These are phyloP conservation scores for Ustanciosporium gigantosporum DNA, from an alignment of 1,284 basidiomycete species.

Conservation along the genomic window DNA sequence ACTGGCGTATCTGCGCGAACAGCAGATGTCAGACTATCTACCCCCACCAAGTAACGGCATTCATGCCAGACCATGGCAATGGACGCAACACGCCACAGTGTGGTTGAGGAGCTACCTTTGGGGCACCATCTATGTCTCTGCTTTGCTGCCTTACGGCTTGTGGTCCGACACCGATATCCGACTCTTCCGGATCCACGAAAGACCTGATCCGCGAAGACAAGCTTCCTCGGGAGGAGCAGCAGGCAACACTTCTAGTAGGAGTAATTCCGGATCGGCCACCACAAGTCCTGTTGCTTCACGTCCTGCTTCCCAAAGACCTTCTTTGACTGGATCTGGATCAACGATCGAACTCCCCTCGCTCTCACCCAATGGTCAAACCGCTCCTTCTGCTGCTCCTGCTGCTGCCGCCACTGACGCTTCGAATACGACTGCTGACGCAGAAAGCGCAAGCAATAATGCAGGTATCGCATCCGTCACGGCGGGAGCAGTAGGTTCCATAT, in stretches of 20 bases:
- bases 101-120: conserved; percentile 57
- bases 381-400: too few species aligned
- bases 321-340: neutral
- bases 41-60: conserved; percentile 6
- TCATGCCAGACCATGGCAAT: conserved; percentile 42
- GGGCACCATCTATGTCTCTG: conserved; percentile 49
- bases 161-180: conserved; percentile 41
- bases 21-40: conserved; percentile 27
- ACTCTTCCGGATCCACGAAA: conserved; percentile 26
- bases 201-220: neutral
- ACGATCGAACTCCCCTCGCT: too few species aligned
- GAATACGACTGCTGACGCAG: too few species aligned
- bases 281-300: neutral
- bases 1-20: conserved; percentile 47
- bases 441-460: too few species aligned
- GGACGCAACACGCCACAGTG: conserved; percentile 42
- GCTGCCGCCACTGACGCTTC: too few species aligned
- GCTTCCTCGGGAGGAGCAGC: too few species aligned
- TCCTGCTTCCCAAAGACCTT: neutral
- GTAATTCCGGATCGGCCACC: neutral
- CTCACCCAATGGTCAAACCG: too few species aligned
- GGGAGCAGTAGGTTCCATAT: neutral
- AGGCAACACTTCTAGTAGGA: neutral
- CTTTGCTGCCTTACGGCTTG: conserved; percentile 36
- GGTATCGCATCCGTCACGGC: too few species aligned